phyloP scores from a whole-genome alignment of 768 basidiomycete genomes.

The Thelephora ganbajun region DNA sequence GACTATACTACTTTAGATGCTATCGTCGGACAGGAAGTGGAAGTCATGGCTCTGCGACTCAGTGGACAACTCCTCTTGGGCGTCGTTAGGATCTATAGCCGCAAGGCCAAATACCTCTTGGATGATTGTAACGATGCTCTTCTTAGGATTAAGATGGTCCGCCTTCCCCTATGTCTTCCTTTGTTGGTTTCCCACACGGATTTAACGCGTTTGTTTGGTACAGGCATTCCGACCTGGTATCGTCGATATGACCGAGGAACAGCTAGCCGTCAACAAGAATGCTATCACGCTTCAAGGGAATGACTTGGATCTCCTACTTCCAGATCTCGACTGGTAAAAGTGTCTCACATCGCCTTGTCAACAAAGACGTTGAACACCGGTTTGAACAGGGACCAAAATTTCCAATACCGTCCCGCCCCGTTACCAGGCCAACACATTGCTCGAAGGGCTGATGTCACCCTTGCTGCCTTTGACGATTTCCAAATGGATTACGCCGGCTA shows the following conservation, averaged over 20 bases:
- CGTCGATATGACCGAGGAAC: slow-evolving; percentile 94
- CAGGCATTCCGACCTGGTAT: slow-evolving; percentile 91
- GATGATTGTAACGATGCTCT: slow-evolving; percentile 98
- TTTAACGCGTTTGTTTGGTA: neutral
- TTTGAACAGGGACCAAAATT: slow-evolving; percentile 57
- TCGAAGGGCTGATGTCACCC: slow-evolving; percentile 78
- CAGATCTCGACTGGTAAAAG: slow-evolving; percentile 67
- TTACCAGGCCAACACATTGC: slow-evolving; percentile 72
- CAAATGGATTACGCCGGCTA: slow-evolving; percentile 46
- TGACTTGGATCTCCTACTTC: slow-evolving; percentile 63
- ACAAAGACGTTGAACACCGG: slow-evolving; percentile 1
- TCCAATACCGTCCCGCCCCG: slow-evolving; percentile 52
- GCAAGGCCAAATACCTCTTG: slow-evolving; percentile 93
- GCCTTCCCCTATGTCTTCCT: slow-evolving; percentile 1
- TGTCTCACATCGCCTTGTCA: neutral
- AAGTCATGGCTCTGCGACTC: slow-evolving; percentile 88
- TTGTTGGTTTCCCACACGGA: neutral
- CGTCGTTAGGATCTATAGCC: slow-evolving; percentile 93
- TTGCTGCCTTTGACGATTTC: slow-evolving; percentile 63
- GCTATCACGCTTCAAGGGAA: slow-evolving; percentile 77
- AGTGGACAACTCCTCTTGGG: slow-evolving; percentile 94
- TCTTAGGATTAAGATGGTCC: slow-evolving; percentile 88
- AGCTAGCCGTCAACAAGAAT: slow-evolving; percentile 73
- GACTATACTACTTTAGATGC: slow-evolving; percentile 36
- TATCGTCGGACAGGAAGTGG: slow-evolving; percentile 88